These are phyloP conservation scores for Sesbania bispinosa DNA, from an alignment of 306 rosid species.

Conservation along the genomic window DNA sequence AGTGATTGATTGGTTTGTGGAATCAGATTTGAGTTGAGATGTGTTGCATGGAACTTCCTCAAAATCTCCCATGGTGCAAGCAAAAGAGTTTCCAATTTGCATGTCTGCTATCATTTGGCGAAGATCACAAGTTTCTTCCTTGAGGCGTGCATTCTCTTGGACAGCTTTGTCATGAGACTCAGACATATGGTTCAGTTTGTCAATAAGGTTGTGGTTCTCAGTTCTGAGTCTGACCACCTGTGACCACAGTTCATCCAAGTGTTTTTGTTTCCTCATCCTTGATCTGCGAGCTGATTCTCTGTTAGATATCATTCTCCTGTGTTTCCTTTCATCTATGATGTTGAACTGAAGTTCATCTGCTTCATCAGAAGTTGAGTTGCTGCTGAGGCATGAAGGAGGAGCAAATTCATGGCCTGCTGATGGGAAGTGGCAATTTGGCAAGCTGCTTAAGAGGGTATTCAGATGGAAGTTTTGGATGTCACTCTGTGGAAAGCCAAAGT, in stretches of 20 bases:
- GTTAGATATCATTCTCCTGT: constrained; percentile 78
- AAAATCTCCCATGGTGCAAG: constrained; percentile 40
- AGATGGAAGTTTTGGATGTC: constrained; percentile 34
- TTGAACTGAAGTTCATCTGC: constrained; percentile 61
- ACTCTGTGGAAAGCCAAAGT: constrained; percentile 37
- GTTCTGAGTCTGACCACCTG: constrained; percentile 68
- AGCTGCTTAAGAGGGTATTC: constrained; percentile 26
- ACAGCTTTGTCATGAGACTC: constrained; percentile 52
- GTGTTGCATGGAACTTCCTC: constrained; percentile 51
- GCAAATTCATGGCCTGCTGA: constrained; percentile 33
- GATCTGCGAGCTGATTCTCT: constrained; percentile 85
- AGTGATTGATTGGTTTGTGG: constrained; percentile 42
- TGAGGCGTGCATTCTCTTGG: constrained; percentile 62
- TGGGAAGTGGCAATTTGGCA: constrained; percentile 39
- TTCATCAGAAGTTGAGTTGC: constrained; percentile 76
- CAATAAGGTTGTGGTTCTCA: constrained; percentile 58
- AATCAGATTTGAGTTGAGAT: constrained; percentile 46
- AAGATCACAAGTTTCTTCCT: constrained; percentile 61
- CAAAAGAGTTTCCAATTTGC: constrained; percentile 41
- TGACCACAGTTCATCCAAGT: constrained; percentile 76
- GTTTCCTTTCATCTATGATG: constrained; percentile 69
- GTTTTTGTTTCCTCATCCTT: constrained; percentile 85
- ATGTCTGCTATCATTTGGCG: constrained; percentile 55
- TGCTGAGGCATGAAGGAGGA: constrained; percentile 50
- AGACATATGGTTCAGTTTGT: constrained; percentile 51